These are phyloP conservation scores for Alternaria gansuensis DNA, from an alignment of 2,329 filamentous ascomycete genomes.

Conservation along the genomic window DNA sequence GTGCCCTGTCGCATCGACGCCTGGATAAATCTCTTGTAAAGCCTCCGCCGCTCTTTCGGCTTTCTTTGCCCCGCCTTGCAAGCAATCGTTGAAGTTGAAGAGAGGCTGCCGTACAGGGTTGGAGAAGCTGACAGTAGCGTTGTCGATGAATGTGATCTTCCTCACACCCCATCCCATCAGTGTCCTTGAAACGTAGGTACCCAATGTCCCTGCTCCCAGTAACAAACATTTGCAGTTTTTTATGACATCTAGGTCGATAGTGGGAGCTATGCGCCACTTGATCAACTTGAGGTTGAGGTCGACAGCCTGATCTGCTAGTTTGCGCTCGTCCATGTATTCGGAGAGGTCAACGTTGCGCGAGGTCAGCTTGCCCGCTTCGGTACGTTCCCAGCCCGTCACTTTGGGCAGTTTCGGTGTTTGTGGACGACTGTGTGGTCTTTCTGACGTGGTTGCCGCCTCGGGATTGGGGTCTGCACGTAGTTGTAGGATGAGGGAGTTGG, in stretches of 20 bases:
- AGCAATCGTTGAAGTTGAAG: conserved; percentile 88
- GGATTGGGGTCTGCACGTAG: conserved; percentile 36
- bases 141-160: conserved; percentile 96
- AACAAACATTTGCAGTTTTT: conserved; percentile 90
- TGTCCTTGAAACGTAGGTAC: conserved; percentile 91
- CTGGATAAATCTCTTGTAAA: conserved; percentile 86
- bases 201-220: conserved; percentile 90
- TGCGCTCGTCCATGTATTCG: conserved; percentile 90
- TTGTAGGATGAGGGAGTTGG: conserved; percentile 79
- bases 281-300: conserved; percentile 97
- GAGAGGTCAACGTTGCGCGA: conserved; percentile 82
- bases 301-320: conserved; percentile 90
- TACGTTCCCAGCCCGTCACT: conserved; percentile 94
- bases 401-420: conserved; percentile 73
- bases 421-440: conserved; percentile 31
- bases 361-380: conserved; percentile 77
- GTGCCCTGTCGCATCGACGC: conserved; percentile 82
- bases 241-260: conserved; percentile 84
- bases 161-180: conserved; percentile 95
- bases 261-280: conserved; percentile 96
- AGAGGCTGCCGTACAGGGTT: conserved; percentile 96
- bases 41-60: conserved; percentile 81
- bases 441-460: conserved; percentile 21
- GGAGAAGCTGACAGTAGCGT: conserved; percentile 90
- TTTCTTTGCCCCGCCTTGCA: conserved; percentile 84